Percentiles rank a stretch among this genome's conserved stretches.
These are phyloP conservation scores for Iris macrosiphon DNA, from an alignment of 106 monocot genomes.

Conservation along the genomic window DNA sequence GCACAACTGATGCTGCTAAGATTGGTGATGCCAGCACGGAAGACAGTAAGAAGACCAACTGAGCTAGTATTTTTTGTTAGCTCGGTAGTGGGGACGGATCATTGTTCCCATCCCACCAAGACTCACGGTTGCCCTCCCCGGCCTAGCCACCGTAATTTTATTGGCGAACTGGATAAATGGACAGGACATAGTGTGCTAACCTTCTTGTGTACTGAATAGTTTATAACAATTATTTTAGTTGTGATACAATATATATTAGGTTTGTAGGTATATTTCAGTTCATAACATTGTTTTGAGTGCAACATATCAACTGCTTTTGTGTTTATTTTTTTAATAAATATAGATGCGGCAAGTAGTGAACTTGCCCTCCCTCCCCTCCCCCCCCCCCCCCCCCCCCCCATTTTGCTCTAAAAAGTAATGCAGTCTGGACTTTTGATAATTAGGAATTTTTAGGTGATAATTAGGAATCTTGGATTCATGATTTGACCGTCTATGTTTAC, in stretches of 20 bases:
- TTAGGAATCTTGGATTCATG: no score
- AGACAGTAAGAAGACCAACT: conserved; percentile 78
- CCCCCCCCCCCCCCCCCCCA: no score
- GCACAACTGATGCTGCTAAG: conserved; percentile 9
- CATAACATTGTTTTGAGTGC: neutral
- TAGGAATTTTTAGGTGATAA: no score
- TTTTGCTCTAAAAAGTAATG: no score
- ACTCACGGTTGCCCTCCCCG: neutral
- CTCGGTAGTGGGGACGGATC: no score
- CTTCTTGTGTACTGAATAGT: neutral
- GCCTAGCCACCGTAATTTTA: conserved; percentile 1
- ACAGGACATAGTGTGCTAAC: conserved; percentile 5
- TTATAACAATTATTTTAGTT: neutral
- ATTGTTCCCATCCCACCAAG: neutral
- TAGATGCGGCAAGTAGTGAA: no score
- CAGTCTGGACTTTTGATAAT: no score
- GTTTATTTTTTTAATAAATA: neutral
- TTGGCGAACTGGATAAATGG: neutral
- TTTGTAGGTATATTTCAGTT: neutral
- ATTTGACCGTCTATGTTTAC: no score
- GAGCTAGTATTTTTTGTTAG: conserved; percentile 6
- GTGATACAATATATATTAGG: no score
- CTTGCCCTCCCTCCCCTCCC: no score
- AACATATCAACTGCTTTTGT: neutral
- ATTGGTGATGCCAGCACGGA: conserved; percentile 17